Conservation (phyloP, 352 stramenopile genomes). For the Phytopythium cucurbitacearum region DNA sequence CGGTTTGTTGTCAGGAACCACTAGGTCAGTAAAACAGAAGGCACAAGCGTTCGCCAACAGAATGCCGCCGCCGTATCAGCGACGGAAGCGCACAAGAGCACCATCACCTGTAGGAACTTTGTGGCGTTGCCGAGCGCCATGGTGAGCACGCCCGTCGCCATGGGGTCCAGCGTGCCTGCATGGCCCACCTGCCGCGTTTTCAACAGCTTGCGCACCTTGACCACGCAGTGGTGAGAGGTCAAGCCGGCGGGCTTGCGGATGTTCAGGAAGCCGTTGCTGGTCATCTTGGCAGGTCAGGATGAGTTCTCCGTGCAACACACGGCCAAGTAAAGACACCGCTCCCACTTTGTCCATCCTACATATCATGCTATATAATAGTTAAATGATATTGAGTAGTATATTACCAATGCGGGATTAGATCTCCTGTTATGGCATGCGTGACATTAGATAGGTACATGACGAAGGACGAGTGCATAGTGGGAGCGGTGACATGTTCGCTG, state of each 20-base stretch:
- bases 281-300: constrained; percentile 2
- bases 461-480: too few species aligned
- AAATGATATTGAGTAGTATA: too few species aligned
- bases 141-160: constrained; percentile 83
- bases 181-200: constrained; percentile 73
- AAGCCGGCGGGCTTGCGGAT: constrained; percentile 70
- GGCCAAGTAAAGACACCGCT: too few species aligned
- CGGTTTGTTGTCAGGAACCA: too few species aligned
- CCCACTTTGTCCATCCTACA: background rate
- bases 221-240: constrained; percentile 80
- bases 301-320: background rate
- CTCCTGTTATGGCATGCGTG: too few species aligned
- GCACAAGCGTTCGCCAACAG: background rate
- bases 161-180: constrained; percentile 83
- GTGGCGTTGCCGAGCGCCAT: constrained; percentile 77
- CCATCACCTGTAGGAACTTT: constrained; percentile 66
- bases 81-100: background rate
- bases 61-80: background rate
- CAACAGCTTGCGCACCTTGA: constrained; percentile 60
- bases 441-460: too few species aligned
- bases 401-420: too few species aligned
- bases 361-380: too few species aligned
- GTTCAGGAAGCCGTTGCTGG: constrained; percentile 63
- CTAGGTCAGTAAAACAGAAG: background rate
- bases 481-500: too few species aligned